A percentile compares a stretch with the other conserved stretches of the same genome.
phyloP scores from a whole-genome alignment of 1,139 yeast genomes.

The Arxiozyma slooffiae region DNA sequence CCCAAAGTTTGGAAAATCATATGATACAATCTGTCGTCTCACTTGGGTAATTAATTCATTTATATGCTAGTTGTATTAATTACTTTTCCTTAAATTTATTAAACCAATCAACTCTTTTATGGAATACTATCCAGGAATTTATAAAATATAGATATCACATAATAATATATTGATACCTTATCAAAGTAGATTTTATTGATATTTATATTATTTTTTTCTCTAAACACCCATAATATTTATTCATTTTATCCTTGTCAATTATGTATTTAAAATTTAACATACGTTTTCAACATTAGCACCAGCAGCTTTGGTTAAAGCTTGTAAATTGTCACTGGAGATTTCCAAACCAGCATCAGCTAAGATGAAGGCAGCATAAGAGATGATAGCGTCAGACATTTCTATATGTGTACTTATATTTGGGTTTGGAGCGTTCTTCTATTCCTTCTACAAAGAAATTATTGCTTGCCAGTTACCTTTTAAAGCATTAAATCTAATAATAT shows the following conservation, averaged over 20 bases:
- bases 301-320: slow-evolving; percentile 79
- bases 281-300: slow-evolving; percentile 74
- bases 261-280: slow-evolving; percentile 22
- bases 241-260: not conserved
- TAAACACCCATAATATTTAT: not conserved
- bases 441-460: not conserved
- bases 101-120: too few relatives aligned
- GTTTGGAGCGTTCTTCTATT: not conserved
- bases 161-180: not conserved
- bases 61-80: too few relatives aligned
- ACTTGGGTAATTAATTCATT: not conserved
- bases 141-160: not conserved
- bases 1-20: not conserved
- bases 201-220: too few relatives aligned
- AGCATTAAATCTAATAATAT: too few relatives aligned
- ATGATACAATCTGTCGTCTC: not conserved
- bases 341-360: slow-evolving; percentile 96
- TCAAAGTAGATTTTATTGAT: too few relatives aligned
- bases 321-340: slow-evolving; percentile 86
- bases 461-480: too few relatives aligned
- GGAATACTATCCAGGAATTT: not conserved
- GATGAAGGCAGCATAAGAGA: slow-evolving; percentile 80
- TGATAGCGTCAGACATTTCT: slow-evolving; percentile 45
- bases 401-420: slow-evolving; percentile 6
- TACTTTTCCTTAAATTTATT: not conserved